phyloP scores from a whole-genome alignment of 2,329 filamentous ascomycete species.

The Penicillium sp. region DNA sequence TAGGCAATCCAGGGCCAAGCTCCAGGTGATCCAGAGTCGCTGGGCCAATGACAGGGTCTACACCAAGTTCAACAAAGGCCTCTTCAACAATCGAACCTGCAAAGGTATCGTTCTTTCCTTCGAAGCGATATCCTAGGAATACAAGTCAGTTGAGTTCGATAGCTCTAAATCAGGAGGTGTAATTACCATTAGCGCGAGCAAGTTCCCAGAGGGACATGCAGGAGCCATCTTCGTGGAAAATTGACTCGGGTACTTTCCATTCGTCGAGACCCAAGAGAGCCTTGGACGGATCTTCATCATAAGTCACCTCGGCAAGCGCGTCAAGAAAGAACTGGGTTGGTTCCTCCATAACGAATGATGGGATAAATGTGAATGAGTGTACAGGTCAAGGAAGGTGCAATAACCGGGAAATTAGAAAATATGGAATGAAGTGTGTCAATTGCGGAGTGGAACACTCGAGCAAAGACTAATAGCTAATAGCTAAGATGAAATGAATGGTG shows the following conservation, averaged over 20 bases:
- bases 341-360: background rate
- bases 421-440: background rate
- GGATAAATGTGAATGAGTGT: background rate
- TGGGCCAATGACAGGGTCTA: background rate
- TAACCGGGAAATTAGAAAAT: background rate
- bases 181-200: background rate
- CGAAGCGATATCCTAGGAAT: background rate
- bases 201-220: background rate
- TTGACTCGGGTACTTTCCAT: background rate
- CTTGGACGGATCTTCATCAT: background rate
- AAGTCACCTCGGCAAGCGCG: background rate
- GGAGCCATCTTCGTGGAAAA: background rate
- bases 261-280: background rate
- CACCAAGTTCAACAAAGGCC: background rate
- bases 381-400: background rate
- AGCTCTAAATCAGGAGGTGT: background rate
- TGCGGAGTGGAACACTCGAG: background rate
- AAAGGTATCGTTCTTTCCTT: background rate
- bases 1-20: background rate
- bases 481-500: background rate
- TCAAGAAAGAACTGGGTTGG: background rate
- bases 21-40: background rate
- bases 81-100: background rate
- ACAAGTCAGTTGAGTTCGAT: background rate
- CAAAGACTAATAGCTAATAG: background rate